phyloP scores from a whole-genome alignment of 345 rosid species.

The Aquilaria sinensis region DNA sequence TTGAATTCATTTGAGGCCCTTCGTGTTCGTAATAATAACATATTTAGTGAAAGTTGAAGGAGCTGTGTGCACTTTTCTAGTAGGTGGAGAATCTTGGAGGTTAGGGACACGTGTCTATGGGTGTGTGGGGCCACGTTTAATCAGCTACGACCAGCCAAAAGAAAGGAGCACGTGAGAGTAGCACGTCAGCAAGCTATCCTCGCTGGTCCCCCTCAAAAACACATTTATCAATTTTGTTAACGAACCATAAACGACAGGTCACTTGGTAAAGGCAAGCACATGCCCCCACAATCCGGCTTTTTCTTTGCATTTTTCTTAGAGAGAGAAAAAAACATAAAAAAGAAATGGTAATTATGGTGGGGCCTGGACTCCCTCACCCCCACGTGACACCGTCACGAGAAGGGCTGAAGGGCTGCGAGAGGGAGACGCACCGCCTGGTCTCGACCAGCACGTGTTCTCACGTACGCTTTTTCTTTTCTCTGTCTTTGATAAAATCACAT shows the following conservation, averaged over 20 bases:
- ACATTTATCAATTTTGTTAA: background rate
- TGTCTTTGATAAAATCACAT: too few species aligned
- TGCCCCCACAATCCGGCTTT: conserved; percentile 28
- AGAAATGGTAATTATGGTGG: conserved; percentile 1
- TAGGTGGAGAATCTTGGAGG: too few species aligned
- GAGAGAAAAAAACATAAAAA: too few species aligned
- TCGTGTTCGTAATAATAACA: too few species aligned
- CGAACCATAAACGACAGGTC: conserved; percentile 28
- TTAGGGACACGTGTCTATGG: conserved; percentile 17
- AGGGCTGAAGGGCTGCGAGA: background rate
- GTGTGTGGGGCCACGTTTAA: conserved; percentile 12
- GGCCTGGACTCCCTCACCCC: background rate
- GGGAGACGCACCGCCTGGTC: conserved; percentile 1
- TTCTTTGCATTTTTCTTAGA: background rate
- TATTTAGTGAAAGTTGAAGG: too few species aligned
- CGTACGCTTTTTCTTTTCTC: background rate
- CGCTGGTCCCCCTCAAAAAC: background rate
- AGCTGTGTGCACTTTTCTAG: too few species aligned
- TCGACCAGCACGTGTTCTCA: conserved; percentile 1
- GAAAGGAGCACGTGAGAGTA: conserved; percentile 10
- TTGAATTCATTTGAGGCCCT: too few species aligned
- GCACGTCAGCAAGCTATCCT: conserved; percentile 17
- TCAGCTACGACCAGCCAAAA: background rate
- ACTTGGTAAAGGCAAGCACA: conserved; percentile 18
- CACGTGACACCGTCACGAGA: conserved; percentile 15